phyloP scores from a whole-genome alignment of 2,329 filamentous ascomycete species.

The Cercospora sp. region DNA sequence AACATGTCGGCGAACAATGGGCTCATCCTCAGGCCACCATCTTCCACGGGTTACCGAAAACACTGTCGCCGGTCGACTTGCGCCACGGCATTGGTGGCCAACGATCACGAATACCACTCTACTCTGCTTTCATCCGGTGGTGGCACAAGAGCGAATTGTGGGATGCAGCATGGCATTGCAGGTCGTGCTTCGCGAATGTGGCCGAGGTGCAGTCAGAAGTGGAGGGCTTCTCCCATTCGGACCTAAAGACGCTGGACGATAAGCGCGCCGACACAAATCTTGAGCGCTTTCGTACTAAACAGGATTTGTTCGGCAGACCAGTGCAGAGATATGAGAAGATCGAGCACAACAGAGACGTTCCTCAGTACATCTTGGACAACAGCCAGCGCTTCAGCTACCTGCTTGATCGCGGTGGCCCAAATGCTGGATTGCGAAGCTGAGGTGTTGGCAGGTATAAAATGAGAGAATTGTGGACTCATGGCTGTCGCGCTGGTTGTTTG shows the following conservation, averaged over 20 bases:
- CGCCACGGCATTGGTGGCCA: slow-evolving; percentile 45
- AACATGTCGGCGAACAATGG: slow-evolving; percentile 48
- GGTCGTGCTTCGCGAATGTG: slow-evolving; percentile 60
- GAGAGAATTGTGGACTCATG: neutral
- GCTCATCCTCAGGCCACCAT: slow-evolving; percentile 62
- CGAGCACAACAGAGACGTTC: slow-evolving; percentile 56
- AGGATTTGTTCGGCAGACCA: neutral
- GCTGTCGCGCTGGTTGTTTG: neutral
- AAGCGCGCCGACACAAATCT: slow-evolving; percentile 10
- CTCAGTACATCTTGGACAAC: slow-evolving; percentile 46
- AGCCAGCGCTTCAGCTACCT: slow-evolving; percentile 42
- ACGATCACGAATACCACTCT: slow-evolving; percentile 17
- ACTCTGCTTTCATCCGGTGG: slow-evolving; percentile 26
- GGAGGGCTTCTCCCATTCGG: neutral
- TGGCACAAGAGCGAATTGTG: slow-evolving; percentile 49
- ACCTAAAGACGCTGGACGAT: slow-evolving; percentile 61
- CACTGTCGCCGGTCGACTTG: slow-evolving; percentile 57
- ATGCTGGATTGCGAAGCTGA: slow-evolving; percentile 35
- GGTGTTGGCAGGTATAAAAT: neutral
- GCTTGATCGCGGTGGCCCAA: slow-evolving; percentile 44
- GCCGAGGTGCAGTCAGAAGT: slow-evolving; percentile 51
- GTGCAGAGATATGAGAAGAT: slow-evolving; percentile 53
- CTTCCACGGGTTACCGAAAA: slow-evolving; percentile 51
- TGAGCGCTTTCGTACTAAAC: neutral
- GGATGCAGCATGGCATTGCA: slow-evolving; percentile 64